Evolutionary conservation across 2,329 filamentous ascomycete species (phyloP), one percentile per base, ranked within the genome.

Genomic region (Diaporthe caulivora): DNA sequence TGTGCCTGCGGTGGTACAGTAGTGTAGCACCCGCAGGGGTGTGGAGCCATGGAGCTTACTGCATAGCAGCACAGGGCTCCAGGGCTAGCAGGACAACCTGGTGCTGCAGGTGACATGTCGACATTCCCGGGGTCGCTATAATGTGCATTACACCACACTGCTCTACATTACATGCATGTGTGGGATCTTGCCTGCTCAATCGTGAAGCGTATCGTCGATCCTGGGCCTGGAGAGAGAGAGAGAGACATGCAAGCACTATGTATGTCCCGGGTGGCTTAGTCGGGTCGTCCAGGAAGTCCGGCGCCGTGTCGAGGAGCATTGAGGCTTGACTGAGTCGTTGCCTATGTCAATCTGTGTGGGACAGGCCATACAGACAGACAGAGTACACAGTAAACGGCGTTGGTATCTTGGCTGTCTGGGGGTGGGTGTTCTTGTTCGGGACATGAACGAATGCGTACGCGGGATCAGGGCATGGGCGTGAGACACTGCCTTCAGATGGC

Each of bases 151-250:
- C 47, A 67, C 62, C 62, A 53, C 47, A 42, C 42, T 62, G 68
- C 68, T 71, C n/a, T 71, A 42, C 55, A 62, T 71, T 62, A 51
- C 34, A 62, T 62, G 68, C 68, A 71, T 71, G 68, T 71, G 68
- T 21, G 37, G 55, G 68, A 71, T 62, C 55, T 55, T 31, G 58
- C 54, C 68, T 71, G 55, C 47, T 62, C 31, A 29, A 71, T 60
- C 55, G 47, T 53, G 62, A n/a, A 18, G 8, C 47, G 53, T 67
- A 21, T 67, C 37, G 37, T 67, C 62, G 62, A 67, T 67, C 62
- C 21, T n/a, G 44, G 60, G 60, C 42, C 26, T 40, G 13, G 31
- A 37, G 37, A 10, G 34, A 34, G 37, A 10, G 34, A 34, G 26
- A 64, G 31, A 58, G 31, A 67, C 21, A 65, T 34, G 60, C 47